Evolutionary conservation across 2,329 filamentous ascomycete genomes (phyloP).

Genomic region (Didymella pomorum): DNA sequence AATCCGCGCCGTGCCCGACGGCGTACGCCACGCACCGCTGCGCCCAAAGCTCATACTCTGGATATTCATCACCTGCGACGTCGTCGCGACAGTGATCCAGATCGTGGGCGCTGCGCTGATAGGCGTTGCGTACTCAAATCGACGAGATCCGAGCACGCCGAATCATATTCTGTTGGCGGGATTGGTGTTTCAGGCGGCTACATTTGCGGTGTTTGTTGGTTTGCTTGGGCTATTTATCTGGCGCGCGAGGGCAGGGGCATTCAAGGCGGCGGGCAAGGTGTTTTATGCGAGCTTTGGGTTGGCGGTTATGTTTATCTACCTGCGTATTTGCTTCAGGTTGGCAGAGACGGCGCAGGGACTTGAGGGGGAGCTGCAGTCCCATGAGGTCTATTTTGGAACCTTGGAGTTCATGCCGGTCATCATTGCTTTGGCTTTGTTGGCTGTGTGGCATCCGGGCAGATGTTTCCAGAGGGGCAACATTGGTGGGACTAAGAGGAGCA

Average conservation of each 20-base stretch:
- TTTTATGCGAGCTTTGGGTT: slow-evolving; percentile 56
- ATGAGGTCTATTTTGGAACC: slow-evolving; percentile 63
- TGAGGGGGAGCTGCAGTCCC: slow-evolving; percentile 55
- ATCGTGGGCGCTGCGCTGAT: slow-evolving; percentile 61
- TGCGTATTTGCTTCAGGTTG: slow-evolving; percentile 64
- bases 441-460: slow-evolving; percentile 56
- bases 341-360: slow-evolving; percentile 63
- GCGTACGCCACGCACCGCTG: slow-evolving; percentile 53
- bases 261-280: slow-evolving; percentile 39
- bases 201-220: slow-evolving; percentile 60
- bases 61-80: slow-evolving; percentile 64
- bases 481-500: background rate
- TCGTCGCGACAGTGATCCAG: slow-evolving; percentile 38
- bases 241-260: slow-evolving; percentile 48
- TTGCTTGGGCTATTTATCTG: slow-evolving; percentile 52
- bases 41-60: slow-evolving; percentile 59
- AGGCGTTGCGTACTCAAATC: slow-evolving; percentile 58
- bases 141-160: slow-evolving; percentile 59
- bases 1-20: slow-evolving; percentile 53
- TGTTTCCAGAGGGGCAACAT: slow-evolving; percentile 29
- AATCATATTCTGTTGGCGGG: slow-evolving; percentile 66
- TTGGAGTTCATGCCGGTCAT: slow-evolving; percentile 65
- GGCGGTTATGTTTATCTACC: slow-evolving; percentile 60
- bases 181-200: slow-evolving; percentile 63
- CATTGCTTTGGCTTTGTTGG: slow-evolving; percentile 58